phyloP scores from a whole-genome alignment of 2,329 filamentous ascomycete genomes.

The Elsinoe necatrix region DNA sequence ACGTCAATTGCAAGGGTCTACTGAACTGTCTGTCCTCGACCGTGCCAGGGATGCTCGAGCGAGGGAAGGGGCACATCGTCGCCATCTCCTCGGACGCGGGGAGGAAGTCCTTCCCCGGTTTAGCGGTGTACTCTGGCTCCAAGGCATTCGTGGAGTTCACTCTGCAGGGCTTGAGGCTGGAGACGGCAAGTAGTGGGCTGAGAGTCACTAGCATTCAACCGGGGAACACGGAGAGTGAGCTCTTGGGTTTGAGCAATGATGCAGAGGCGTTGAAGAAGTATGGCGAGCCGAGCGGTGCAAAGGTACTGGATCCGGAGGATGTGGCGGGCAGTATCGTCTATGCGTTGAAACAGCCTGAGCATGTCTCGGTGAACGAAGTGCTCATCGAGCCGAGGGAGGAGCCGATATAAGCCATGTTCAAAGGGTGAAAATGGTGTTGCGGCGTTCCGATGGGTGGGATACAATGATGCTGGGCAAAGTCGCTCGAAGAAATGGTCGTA shows the following conservation, averaged over 20 bases:
- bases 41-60: slow-evolving; percentile 62
- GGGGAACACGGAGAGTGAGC: slow-evolving; percentile 65
- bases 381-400: slow-evolving; percentile 70
- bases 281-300: slow-evolving; percentile 64
- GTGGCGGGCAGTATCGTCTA: slow-evolving; percentile 66
- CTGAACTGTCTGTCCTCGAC: slow-evolving; percentile 62
- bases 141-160: slow-evolving; percentile 83
- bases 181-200: slow-evolving; percentile 65
- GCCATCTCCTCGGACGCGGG: slow-evolving; percentile 77
- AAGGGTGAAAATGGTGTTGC: background rate
- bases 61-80: slow-evolving; percentile 63
- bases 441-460: background rate
- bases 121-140: slow-evolving; percentile 73
- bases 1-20: slow-evolving; percentile 80
- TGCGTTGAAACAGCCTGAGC: slow-evolving; percentile 62
- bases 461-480: background rate
- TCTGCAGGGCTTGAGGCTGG: slow-evolving; percentile 63
- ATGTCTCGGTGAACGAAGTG: slow-evolving; percentile 73
- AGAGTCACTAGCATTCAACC: slow-evolving; percentile 69
- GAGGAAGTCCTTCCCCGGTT: slow-evolving; percentile 70
- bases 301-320: slow-evolving; percentile 65
- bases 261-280: slow-evolving; percentile 69
- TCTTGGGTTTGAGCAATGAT: slow-evolving; percentile 68
- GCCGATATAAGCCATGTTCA: slow-evolving; percentile 46
- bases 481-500: background rate